These are phyloP conservation scores for Oryza glumipatula DNA, from an alignment of 176 grass and related monocot genomes.

Conservation along the genomic window DNA sequence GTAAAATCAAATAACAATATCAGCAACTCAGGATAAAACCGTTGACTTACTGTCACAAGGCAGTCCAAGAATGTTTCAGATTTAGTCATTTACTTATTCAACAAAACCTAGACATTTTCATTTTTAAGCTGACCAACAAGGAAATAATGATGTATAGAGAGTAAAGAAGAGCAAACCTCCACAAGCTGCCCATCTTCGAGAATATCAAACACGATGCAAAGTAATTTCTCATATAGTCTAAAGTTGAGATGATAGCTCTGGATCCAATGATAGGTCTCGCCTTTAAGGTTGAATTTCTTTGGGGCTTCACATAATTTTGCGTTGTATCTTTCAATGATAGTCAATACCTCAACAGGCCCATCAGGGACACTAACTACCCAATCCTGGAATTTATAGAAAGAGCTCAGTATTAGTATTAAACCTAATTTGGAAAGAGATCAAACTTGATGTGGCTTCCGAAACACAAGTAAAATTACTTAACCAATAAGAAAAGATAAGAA, in stretches of 20 bases:
- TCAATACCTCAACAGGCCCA: constrained; percentile 67
- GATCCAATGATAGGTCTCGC: constrained; percentile 74
- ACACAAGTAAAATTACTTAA: constrained; percentile 26
- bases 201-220: constrained; percentile 89
- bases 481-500: constrained; percentile 17
- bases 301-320: constrained; percentile 51
- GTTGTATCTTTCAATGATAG: constrained; percentile 72
- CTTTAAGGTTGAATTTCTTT: constrained; percentile 63
- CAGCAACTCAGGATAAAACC: constrained; percentile 46
- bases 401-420: not conserved
- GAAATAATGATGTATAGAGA: constrained; percentile 7
- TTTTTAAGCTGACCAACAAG: constrained; percentile 23
- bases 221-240: constrained; percentile 85
- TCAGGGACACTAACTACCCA: constrained; percentile 71
- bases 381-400: constrained; percentile 61
- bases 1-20: constrained; percentile 42
- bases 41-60: constrained; percentile 27
- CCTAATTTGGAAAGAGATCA: constrained; percentile 8
- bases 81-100: constrained; percentile 3
- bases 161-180: constrained; percentile 66
- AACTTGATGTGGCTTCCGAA: constrained; percentile 1
- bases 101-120: constrained; percentile 9
- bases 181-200: constrained; percentile 91
- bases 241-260: constrained; percentile 78
- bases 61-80: constrained; percentile 24